phyloP scores from a whole-genome alignment of 164 flowering plant species.

The Piper longum region DNA sequence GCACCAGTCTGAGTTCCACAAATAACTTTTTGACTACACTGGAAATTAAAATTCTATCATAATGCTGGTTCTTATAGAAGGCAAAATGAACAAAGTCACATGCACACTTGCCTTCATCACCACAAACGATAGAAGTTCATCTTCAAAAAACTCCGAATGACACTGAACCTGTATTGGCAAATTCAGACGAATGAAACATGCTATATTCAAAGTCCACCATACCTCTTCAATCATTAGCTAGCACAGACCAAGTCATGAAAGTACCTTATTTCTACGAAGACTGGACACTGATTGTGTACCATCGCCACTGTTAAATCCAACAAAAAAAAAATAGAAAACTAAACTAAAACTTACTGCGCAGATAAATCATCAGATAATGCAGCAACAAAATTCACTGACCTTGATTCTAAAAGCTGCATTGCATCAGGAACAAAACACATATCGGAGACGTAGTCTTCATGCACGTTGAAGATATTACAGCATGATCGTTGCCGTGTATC shows the following conservation, averaged over 20 bases:
- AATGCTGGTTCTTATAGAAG: neutral
- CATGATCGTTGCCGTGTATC: constrained; percentile 78
- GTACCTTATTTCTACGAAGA: constrained; percentile 70
- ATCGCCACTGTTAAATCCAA: constrained; percentile 55
- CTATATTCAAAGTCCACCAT: neutral
- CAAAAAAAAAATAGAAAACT: neutral
- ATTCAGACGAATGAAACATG: constrained; percentile 1
- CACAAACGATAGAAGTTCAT: constrained; percentile 76
- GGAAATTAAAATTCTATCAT: neutral
- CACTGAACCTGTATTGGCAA: constrained; percentile 40
- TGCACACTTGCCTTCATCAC: constrained; percentile 64
- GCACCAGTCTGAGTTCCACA: constrained; percentile 83
- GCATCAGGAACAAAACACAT: constrained; percentile 63
- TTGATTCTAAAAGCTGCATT: constrained; percentile 13
- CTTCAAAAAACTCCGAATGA: constrained; percentile 87
- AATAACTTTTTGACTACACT: constrained; percentile 88
- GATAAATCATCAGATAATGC: neutral
- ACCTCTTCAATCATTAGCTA: neutral
- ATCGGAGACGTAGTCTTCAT: constrained; percentile 76
- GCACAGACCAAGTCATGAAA: neutral
- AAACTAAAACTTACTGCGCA: neutral
- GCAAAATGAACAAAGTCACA: neutral
- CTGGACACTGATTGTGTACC: constrained; percentile 88
- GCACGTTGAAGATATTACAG: constrained; percentile 47
- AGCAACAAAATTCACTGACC: constrained; percentile 1